These are phyloP conservation scores for Sclerotinia subarctica DNA, from an alignment of 2,329 filamentous ascomycete genomes.

Conservation along the genomic window DNA sequence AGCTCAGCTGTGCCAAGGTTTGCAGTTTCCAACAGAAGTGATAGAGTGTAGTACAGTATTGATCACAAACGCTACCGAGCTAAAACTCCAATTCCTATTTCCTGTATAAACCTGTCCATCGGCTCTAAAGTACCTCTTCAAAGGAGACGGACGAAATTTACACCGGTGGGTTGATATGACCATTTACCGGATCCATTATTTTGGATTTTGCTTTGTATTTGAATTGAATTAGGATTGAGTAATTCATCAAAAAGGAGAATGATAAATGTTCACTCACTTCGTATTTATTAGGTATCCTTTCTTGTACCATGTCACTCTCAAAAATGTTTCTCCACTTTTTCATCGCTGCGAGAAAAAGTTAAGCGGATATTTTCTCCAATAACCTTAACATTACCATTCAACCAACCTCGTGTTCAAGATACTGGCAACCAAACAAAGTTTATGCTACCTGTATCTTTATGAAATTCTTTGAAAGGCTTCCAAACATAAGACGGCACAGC, in stretches of 20 bases:
- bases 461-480: background rate
- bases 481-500: background rate
- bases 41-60: no score
- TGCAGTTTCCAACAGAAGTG: no score
- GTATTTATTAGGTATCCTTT: background rate
- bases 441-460: background rate
- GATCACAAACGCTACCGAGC: no score
- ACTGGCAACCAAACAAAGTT: background rate
- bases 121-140: background rate
- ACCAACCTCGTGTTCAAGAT: background rate
- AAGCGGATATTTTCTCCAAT: background rate
- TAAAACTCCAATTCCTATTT: no score
- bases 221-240: no score
- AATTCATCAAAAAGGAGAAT: background rate
- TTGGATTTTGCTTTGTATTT: no score
- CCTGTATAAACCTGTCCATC: no score
- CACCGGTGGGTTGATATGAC: background rate
- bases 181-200: background rate
- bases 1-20: no score
- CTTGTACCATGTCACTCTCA: background rate
- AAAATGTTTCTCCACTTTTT: background rate
- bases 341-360: background rate
- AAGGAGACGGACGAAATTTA: background rate
- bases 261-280: background rate
- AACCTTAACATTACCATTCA: no score